Conservation (phyloP, 2,329 filamentous ascomycete species). For the Verticillium zaregamsianum region DNA sequence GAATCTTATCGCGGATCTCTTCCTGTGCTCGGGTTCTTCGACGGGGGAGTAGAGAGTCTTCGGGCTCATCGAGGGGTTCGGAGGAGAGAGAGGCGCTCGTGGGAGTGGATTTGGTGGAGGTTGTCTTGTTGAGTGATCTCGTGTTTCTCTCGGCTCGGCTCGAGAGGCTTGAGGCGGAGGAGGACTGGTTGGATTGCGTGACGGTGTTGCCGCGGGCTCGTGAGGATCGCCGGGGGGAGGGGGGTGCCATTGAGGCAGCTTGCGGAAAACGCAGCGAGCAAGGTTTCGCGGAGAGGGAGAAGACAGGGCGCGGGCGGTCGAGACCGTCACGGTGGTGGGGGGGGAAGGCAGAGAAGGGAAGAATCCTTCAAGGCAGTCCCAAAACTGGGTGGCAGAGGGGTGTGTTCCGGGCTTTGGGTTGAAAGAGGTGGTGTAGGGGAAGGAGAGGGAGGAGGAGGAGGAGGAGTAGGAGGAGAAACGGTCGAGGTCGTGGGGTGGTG, state of each 20-base stretch:
- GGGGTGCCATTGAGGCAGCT: constrained; percentile 50
- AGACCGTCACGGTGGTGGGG: constrained; percentile 7
- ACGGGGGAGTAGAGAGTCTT: constrained; percentile 67
- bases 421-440: constrained; percentile 22
- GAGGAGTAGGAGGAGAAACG: constrained; percentile 9
- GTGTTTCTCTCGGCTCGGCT: constrained; percentile 71
- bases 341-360: constrained; percentile 24
- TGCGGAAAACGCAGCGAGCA: background rate
- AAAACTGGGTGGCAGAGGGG: background rate
- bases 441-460: constrained; percentile 12
- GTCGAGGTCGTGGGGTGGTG: constrained; percentile 13
- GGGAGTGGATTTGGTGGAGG: constrained; percentile 73
- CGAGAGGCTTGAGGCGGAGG: constrained; percentile 73
- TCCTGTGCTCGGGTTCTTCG: constrained; percentile 73
- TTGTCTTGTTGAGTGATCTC: constrained; percentile 66
- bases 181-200: constrained; percentile 72
- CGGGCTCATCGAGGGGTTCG: constrained; percentile 61
- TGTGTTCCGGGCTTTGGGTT: constrained; percentile 15
- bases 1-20: constrained; percentile 50
- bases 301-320: background rate
- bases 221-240: constrained; percentile 81
- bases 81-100: constrained; percentile 66
- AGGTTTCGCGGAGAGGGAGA: background rate
- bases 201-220: constrained; percentile 78
- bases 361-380: constrained; percentile 10